Base-by-base conservation (phyloP, 2,329 filamentous ascomycete genomes). In the Penicillium sp. region DNA sequence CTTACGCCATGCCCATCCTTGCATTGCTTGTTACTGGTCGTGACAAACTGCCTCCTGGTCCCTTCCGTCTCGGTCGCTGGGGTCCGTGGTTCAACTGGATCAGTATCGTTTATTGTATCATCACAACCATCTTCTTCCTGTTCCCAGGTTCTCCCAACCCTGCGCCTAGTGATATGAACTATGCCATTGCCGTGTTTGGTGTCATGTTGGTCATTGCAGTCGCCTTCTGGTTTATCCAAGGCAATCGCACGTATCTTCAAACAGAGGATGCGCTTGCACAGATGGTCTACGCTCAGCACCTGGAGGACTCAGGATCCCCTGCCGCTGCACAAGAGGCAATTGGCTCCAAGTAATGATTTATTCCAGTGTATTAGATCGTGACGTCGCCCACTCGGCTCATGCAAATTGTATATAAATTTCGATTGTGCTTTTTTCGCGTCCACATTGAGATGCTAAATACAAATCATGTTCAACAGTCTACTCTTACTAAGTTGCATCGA, bases 41-140 rank as follows among this genome's bases (percentile, higher is more conserved):
- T 11, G 79, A 83, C 40, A 80, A 77, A 59, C 71, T 84, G 1
- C 79, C 81, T 0, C 69, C 77, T 0, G 77, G 71, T 2, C 59
- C 69, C 5, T 81, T 83, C 62, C 58, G 63, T 0, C 73, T 83
- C 0, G 81, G 81, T 18, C 69, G 70, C 23, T 71, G 74, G n/a
- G 80, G 80, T 0, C 58, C 73, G 0, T 48, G 71, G n/a, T 55
- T 75, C 51, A 81, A 82, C 64, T 79, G 77, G 74, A 60, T 81
- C 29, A 81, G 79, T 3, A 68, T 83, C 28, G 59, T 81, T 10
- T 83, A 83, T 66, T 83, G 81, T 61, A 67, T 66, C 47, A 65
- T 83, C 49, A 83, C 80, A 1, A 81, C 79, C 0, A 73, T 83
- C 23, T 83, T 83, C 67, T 83, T 83, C 75, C 80, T 83, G 63